Evolutionary conservation across 73 alveolate species (phyloP), one percentile per base, ranked within the genome.

Genomic region (Paramecium primaurelia): DNA sequence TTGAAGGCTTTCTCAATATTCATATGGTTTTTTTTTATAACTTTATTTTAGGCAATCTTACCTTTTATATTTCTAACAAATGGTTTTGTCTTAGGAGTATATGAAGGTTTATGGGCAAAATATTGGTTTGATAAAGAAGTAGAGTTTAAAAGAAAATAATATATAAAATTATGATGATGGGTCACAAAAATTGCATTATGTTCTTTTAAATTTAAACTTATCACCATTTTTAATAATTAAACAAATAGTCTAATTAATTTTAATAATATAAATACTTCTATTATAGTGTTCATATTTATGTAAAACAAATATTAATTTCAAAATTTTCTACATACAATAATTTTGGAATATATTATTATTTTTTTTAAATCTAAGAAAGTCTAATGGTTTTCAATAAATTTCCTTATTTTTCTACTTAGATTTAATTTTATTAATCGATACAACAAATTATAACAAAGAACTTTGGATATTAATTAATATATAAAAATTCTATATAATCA

Each of bases 111-210:
- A 30, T 73, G 87, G 87, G 59, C 37, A 37, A 32, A 37, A 36
- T 73, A 73, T 73, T 73, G 87, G 87, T 73, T 73, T n/a, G 47
- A 36, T 1, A 34, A 73, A 34, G 58, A 73, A 73, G 34, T 73
- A 5, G 59, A 73, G 40, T 38, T 5, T 1, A 40, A 6, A 16
- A 34, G 42, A n/a, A 73, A 73, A 32, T 73, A 25, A 73, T 14
- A 30, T 12, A 26, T 6, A 7, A 64, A 32, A 34, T 64, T 64
- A 34, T 64, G 84, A 64, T 68, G 4, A 22, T 22, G 25, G 25
- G 28, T 16, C 20, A 60, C 25, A 25, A 68, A 2, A 6, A 68
- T 68, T 26, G 40, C 20, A 12, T 68, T 32, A 68, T 68, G 12
- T 68, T 68, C 47, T 68, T 68, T 68, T 7, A 40, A 40, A 40